A percentile compares a stretch with the other conserved stretches of the same genome.
These are phyloP conservation scores for Austropuccinia psidii DNA, from an alignment of 1,284 basidiomycete species.

Conservation along the genomic window DNA sequence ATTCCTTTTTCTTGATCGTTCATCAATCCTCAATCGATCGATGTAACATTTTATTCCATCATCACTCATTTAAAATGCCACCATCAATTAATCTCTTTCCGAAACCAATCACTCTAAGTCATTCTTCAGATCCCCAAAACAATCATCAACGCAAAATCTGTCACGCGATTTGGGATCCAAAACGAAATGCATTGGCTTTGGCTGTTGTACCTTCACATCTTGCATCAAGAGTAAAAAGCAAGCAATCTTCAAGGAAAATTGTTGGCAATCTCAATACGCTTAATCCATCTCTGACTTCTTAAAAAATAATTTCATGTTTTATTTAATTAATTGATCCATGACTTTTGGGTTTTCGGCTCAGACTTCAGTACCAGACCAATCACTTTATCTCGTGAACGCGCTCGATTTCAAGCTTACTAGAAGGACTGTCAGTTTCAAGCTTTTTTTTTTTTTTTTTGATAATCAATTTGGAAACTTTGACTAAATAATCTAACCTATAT, in stretches of 20 bases:
- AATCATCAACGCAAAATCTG: not conserved
- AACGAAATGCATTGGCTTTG: conserved; percentile 23
- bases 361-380: conserved; percentile 34
- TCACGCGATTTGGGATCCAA: conserved; percentile 27
- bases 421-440: conserved; percentile 22
- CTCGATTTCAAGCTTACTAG: conserved; percentile 10
- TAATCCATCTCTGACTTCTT: not conserved
- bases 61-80: too few relatives aligned
- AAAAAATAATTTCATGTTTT: not conserved
- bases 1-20: too few relatives aligned
- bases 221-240: not conserved
- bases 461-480: not conserved
- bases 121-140: not conserved
- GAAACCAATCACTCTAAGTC: not conserved
- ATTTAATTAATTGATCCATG: too few relatives aligned
- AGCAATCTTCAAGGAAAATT: not conserved
- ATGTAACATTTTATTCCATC: too few relatives aligned
- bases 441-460: not conserved
- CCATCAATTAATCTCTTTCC: conserved; percentile 21
- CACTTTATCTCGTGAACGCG: conserved; percentile 27
- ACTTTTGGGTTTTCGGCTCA: not conserved
- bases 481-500: not conserved
- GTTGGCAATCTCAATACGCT: not conserved
- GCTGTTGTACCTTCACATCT: conserved; percentile 5
- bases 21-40: too few relatives aligned